Evolutionary conservation across 352 stramenopile species (phyloP).

Genomic region (Pythium angustatum): DNA sequence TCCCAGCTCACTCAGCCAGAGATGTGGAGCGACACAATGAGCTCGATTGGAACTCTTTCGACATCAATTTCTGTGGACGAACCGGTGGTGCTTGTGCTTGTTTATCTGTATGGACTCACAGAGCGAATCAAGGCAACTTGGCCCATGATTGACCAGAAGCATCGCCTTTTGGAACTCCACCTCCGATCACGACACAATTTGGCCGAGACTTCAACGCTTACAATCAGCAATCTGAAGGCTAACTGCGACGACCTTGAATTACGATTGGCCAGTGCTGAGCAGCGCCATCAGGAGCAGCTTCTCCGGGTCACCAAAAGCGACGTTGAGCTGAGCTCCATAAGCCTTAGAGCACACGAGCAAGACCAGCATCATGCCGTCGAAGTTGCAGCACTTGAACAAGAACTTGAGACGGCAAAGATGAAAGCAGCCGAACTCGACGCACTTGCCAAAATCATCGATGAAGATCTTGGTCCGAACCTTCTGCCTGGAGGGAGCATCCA

Average conservation of each 20-base stretch:
- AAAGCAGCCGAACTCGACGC: not conserved
- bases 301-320: not conserved
- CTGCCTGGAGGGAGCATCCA: no score
- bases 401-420: not conserved
- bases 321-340: not conserved
- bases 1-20: conserved; percentile 35
- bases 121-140: conserved; percentile 56
- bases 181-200: conserved; percentile 23
- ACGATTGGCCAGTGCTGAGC: not conserved
- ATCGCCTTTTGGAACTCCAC: conserved; percentile 41
- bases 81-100: conserved; percentile 18
- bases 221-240: conserved; percentile 10
- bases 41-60: not conserved
- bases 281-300: not conserved
- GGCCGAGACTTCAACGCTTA: conserved; percentile 13
- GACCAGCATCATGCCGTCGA: not conserved
- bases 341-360: not conserved
- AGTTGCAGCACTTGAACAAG: not conserved
- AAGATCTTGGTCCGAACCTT: not conserved
- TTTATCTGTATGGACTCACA: conserved; percentile 44
- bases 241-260: conserved; percentile 12
- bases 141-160: conserved; percentile 47
- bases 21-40: conserved; percentile 25
- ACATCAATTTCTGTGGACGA: conserved; percentile 4
- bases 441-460: not conserved